Evolutionary conservation across 2,329 filamentous ascomycete species (phyloP).

Genomic region (Blastomyces silverae): DNA sequence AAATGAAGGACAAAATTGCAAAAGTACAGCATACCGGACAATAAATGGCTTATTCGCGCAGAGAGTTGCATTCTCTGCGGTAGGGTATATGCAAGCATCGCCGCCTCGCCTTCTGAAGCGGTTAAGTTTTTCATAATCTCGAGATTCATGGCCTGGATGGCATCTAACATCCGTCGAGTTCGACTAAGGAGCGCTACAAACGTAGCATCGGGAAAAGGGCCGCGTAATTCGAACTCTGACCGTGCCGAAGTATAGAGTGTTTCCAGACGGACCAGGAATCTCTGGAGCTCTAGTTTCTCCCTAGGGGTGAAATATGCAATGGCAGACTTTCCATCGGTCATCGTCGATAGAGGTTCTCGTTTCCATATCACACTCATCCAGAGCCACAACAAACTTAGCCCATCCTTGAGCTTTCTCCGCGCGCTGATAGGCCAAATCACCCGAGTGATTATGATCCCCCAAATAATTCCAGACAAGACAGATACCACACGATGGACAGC

Average conservation of each 20-base stretch:
- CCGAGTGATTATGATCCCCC: slow-evolving; percentile 85
- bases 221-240: slow-evolving; percentile 82
- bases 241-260: slow-evolving; percentile 63
- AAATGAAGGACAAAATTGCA: neutral
- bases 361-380: slow-evolving; percentile 97
- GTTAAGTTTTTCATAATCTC: slow-evolving; percentile 74
- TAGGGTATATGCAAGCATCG: slow-evolving; percentile 70
- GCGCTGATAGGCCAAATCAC: slow-evolving; percentile 92
- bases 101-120: slow-evolving; percentile 71
- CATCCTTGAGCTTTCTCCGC: slow-evolving; percentile 78
- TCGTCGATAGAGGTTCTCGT: slow-evolving; percentile 72
- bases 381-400: slow-evolving; percentile 82
- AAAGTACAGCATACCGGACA: slow-evolving; percentile 45
- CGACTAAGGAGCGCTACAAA: slow-evolving; percentile 69
- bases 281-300: slow-evolving; percentile 80
- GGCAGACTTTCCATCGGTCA: slow-evolving; percentile 54
- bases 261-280: slow-evolving; percentile 67
- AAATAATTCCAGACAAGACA: slow-evolving; percentile 78
- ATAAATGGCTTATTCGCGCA: slow-evolving; percentile 81
- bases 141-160: slow-evolving; percentile 94
- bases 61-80: slow-evolving; percentile 75
- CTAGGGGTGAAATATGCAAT: slow-evolving; percentile 74
- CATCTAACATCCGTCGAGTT: slow-evolving; percentile 79
- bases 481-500: slow-evolving; percentile 79
- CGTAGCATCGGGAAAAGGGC: slow-evolving; percentile 71